phyloP scores from a whole-genome alignment of 2,329 filamentous ascomycete genomes.

The Whalleya microplaca region DNA sequence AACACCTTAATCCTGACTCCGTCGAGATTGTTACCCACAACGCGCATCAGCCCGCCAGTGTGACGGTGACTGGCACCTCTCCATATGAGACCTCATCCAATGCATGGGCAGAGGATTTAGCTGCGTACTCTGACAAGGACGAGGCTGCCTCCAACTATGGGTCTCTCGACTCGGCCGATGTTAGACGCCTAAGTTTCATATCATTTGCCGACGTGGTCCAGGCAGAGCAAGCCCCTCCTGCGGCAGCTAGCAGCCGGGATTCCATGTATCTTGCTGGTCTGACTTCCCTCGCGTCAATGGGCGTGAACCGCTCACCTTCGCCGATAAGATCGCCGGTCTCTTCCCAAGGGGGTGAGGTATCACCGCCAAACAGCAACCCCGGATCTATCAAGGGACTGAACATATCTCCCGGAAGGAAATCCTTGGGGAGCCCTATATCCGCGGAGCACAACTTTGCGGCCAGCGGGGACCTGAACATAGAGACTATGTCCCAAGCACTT shows the following conservation, averaged over 20 bases:
- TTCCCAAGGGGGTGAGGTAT: slow-evolving; percentile 68
- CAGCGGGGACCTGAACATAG: slow-evolving; percentile 78
- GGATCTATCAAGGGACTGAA: slow-evolving; percentile 76
- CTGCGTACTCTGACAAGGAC: slow-evolving; percentile 56
- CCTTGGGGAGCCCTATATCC: slow-evolving; percentile 67
- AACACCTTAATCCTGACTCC: slow-evolving; percentile 79
- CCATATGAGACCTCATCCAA: slow-evolving; percentile 47
- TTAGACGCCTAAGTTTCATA: slow-evolving; percentile 88
- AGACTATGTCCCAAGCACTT: slow-evolving; percentile 92
- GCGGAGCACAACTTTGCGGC: slow-evolving; percentile 52
- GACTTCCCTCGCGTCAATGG: slow-evolving; percentile 58
- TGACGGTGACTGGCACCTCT: slow-evolving; percentile 61
- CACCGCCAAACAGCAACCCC: slow-evolving; percentile 76
- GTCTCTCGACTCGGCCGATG: slow-evolving; percentile 74
- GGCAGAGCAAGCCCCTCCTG: slow-evolving; percentile 70
- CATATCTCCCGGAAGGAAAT: slow-evolving; percentile 63
- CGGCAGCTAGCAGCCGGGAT: slow-evolving; percentile 61
- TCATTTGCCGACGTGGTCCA: slow-evolving; percentile 96
- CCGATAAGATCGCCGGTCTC: slow-evolving; percentile 80
- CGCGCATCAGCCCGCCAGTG: slow-evolving; percentile 77
- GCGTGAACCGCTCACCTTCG: slow-evolving; percentile 72
- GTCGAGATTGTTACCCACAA: slow-evolving; percentile 92
- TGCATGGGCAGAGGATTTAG: slow-evolving; percentile 62
- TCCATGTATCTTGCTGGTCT: slow-evolving; percentile 71
- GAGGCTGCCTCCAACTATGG: slow-evolving; percentile 77